Evolutionary conservation across 1,284 basidiomycete genomes (phyloP).

Genomic region (Cutaneotrichosporon arboriforme): DNA sequence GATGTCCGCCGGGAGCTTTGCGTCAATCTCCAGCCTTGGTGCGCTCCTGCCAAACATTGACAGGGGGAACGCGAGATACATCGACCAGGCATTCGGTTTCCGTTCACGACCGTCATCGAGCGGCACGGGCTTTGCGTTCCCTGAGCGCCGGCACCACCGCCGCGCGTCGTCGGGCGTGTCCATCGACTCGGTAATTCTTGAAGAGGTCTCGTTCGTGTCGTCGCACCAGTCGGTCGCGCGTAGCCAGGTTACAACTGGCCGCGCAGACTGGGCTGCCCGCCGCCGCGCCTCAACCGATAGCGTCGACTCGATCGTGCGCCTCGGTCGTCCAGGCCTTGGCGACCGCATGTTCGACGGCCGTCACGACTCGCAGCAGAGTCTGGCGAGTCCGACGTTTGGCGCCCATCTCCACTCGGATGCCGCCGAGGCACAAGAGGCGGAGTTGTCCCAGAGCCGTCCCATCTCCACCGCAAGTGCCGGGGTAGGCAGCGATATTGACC

Average conservation of each 20-base stretch:
- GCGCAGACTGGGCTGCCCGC: constrained; percentile 61
- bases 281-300: constrained; percentile 60
- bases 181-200: constrained; percentile 47
- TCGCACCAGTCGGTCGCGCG: too few relatives aligned
- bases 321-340: constrained; percentile 68
- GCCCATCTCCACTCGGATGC: too few relatives aligned
- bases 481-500: constrained; percentile 19
- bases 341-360: constrained; percentile 81
- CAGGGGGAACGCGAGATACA: constrained; percentile 68
- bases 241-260: constrained; percentile 47
- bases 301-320: constrained; percentile 55
- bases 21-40: constrained; percentile 75
- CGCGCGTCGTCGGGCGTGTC: constrained; percentile 53
- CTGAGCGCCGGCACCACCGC: constrained; percentile 23
- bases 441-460: constrained; percentile 46
- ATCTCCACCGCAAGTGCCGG: constrained; percentile 51
- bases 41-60: constrained; percentile 59
- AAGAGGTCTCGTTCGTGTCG: constrained; percentile 23
- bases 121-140: constrained; percentile 48
- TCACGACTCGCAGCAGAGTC: constrained; percentile 33
- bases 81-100: constrained; percentile 51
- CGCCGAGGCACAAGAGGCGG: constrained; percentile 11
- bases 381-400: not conserved
- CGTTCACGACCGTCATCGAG: constrained; percentile 17
- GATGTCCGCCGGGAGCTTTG: constrained; percentile 67